Base-by-base conservation (phyloP, 768 basidiomycete species). In the Lactarius sp. region DNA sequence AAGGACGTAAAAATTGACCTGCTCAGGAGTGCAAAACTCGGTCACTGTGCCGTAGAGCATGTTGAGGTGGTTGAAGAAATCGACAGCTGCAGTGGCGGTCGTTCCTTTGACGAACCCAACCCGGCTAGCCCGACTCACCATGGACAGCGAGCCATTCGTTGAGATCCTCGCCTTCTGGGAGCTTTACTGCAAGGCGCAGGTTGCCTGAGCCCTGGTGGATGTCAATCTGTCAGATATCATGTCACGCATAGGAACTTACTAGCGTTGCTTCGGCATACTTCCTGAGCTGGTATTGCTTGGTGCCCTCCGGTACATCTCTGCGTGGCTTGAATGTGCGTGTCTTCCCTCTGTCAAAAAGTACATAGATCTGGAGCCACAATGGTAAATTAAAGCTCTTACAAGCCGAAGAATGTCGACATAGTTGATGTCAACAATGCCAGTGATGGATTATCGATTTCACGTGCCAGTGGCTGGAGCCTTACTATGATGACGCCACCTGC, bases 61-160 rank as follows among this genome's bases (percentile, higher is more conserved):
- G 74, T 99, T 99, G 68, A 99, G 77, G 73, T 99, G 97, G 73
- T 98, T 99, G 82, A 98, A 99, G 78, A 99, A 99, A 75, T 99
- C 97, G 64, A 98, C 96, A 36, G 94, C 97, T 99, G 69, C 31
- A 34, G 31, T 4, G 39, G 27, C 36, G 13, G 20, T 53, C 22
- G 57, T 36, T n/a, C 47, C 33, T 34, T 46, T 34, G 37, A 13
- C 2, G 54, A 31, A 14, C 20, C 22, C 12, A 59, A 33, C 18
- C 44, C 27, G 56, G 33, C 22, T 50, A 18, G 16, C 2, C 55
- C 36, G 20, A 67, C 74, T 60, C 67, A 97, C 97, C 92, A 72
- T 99, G 96, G 8, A 99, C 96, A 13, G 97, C 97, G n/a, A 99
- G 86, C 97, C 97, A 99, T 75, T 99, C 97, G 69, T 95, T 96